Conservation (phyloP, 345 rosid species). For the Jatropha curcas region DNA sequence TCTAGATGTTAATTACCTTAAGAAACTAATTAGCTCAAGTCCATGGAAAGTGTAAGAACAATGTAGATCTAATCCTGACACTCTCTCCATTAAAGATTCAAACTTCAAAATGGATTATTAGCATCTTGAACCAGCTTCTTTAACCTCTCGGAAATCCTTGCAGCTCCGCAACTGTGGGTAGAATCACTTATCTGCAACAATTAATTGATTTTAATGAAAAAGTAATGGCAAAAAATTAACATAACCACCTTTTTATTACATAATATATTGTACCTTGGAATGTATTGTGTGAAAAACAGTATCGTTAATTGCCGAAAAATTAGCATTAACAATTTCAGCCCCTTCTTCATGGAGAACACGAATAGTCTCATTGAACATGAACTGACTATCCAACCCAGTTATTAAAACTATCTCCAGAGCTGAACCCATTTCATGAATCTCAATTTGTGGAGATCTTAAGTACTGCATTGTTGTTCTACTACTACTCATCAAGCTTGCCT, state of each 20-base stretch:
- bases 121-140: conserved; percentile 34
- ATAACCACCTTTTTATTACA: no score
- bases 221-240: no score
- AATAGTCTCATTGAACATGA: conserved; percentile 41
- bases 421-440: conserved; percentile 40
- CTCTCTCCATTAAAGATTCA: neutral
- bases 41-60: no score
- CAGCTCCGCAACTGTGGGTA: conserved; percentile 18
- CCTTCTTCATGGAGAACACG: conserved; percentile 51
- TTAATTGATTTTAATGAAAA: no score
- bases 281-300: conserved; percentile 45
- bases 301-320: conserved; percentile 35
- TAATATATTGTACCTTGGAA: conserved; percentile 28
- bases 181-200: conserved; percentile 39
- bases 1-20: no score
- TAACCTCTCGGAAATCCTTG: conserved; percentile 45
- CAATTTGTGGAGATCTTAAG: conserved; percentile 31
- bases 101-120: neutral
- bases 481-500: neutral
- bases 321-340: conserved; percentile 44
- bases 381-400: conserved; percentile 38
- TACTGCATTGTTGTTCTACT: neutral
- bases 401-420: conserved; percentile 43
- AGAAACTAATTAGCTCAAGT: no score
- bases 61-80: no score